Conservation (phyloP, 352 stramenopile genomes). For the Thalassiosira exigua region DNA sequence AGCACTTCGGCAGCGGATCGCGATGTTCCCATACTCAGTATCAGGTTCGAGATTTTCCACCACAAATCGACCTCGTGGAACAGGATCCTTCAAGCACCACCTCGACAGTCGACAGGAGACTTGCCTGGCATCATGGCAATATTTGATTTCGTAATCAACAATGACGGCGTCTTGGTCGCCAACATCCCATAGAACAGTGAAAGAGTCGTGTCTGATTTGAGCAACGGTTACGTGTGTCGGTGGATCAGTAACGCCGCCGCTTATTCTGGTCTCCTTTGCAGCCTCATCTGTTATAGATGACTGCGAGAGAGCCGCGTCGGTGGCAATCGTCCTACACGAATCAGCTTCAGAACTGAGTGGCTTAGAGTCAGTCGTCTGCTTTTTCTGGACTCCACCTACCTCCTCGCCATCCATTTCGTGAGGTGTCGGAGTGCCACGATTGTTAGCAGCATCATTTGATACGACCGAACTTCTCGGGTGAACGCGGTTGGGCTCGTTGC, state of each 20-base stretch:
- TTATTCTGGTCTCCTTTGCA: too few species aligned
- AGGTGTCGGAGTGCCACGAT: not conserved
- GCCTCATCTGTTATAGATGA: too few species aligned
- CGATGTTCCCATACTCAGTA: slow-evolving; percentile 36
- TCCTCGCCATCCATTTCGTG: not conserved
- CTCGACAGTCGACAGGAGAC: slow-evolving; percentile 21
- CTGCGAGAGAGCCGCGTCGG: too few species aligned
- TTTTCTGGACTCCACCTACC: not conserved
- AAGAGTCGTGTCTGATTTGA: slow-evolving; percentile 22
- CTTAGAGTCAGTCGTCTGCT: too few species aligned
- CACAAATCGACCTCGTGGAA: slow-evolving; percentile 21
- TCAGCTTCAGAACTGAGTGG: too few species aligned
- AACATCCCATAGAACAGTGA: slow-evolving; percentile 23
- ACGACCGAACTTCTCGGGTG: not conserved
- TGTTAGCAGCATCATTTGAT: not conserved
- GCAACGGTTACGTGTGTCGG: slow-evolving; percentile 19
- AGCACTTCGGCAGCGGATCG: slow-evolving; percentile 23
- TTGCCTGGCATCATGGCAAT: slow-evolving; percentile 9
- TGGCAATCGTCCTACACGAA: too few species aligned
- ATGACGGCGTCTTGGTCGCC: not conserved
- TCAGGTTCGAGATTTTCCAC: slow-evolving; percentile 27
- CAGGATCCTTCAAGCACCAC: slow-evolving; percentile 41
- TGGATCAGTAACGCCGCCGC: too few species aligned
- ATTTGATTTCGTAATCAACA: slow-evolving; percentile 53
- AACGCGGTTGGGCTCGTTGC: not conserved